Base-by-base conservation (phyloP, 371 early-diverging fungal species). In the Mortierella sp. region DNA sequence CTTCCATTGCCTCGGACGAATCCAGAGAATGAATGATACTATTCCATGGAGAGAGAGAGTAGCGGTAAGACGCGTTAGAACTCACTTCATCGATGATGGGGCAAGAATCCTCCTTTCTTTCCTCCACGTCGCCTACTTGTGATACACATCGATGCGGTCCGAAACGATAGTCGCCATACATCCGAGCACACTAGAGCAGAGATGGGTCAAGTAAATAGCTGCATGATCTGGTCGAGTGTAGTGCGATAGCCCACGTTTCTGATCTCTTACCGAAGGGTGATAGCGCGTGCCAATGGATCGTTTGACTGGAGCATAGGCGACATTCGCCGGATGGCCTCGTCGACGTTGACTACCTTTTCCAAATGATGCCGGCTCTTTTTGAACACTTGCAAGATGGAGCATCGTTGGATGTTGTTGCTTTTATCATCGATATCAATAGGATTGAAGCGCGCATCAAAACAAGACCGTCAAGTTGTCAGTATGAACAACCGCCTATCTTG, bases 151-250 rank as follows among this genome's bases (percentile, higher is more conserved):
- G 10, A 86, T 54, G 23, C 86, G 83, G 34, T 85, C 84, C 12
- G 82, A 72, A 28, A 83, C 80, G 42, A 88, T 85, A 41, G 80
- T 73, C 0, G 88, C 83, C 82, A 88, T 83, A 58, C 84, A 83
- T 5, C 88, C 88, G 24, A 88, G 71, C 0, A 84, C 78, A 19
- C 88, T 88, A 67, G 27, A 34, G 34, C 34, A 34, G 10, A 34
- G 10, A 10, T n/a, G n/a, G n/a, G n/a, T n/a, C n/a, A n/a, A n/a
- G n/a, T n/a, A n/a, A n/a, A n/a, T n/a, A n/a, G n/a, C n/a, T n/a
- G n/a, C n/a, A n/a, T n/a, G n/a, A n/a, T n/a, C n/a, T n/a, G n/a
- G n/a, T n/a, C n/a, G n/a, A n/a, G n/a, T n/a, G n/a, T n/a, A n/a
- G n/a, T n/a, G n/a, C n/a, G n/a, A n/a, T n/a, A n/a, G n/a, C n/a